Base-by-base conservation (phyloP, 306 rosid species). In the Geum urbanum region DNA sequence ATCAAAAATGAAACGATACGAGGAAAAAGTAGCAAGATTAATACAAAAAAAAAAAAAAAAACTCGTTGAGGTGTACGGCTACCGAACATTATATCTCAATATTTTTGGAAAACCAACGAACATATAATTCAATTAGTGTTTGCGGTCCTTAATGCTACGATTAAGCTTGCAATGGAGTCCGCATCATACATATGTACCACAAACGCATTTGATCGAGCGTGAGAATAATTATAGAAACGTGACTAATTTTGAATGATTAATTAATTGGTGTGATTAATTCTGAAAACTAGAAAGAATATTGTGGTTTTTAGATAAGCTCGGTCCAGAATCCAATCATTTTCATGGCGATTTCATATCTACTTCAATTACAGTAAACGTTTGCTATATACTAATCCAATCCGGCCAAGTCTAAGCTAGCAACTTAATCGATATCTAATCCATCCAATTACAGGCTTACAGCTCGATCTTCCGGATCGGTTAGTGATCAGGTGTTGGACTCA, bases 181-280 rank as follows among this genome's bases (percentile, higher is more conserved):
- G 59, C 35, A 40, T 65, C 48, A 74, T n/a, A 56, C 10, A 66
- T 24, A 35, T 12, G n/a, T 51, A 62, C 67, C 64, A 64, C 24
- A 60, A 63, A 62, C 51, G 49, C 15, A 11, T 47, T 47, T 40
- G 35, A 46, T 9, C 22, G 59, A 46, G 16, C 22, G 59, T 10
- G 9, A 16, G 16, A 4, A 56, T 1, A 41, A 22, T 8, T 24
- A 8, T 0, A 24, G 1, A 22, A 44, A 10, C 44, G 2, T 14
- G 2, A 4, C 27, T 5, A 4, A 43, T 43, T 43, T 55, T 19
- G 6, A 19, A 3, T 20, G 11, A 10, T 22, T 10, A 9, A 55
- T 18, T 2, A 5, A 5, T 2, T 24, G 5, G 39, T 22, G 40
- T 22, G 59, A 54, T 19, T 49, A 24, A 45, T 19, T 50, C 18